phyloP scores from a whole-genome alignment of 352 stramenopile species.

The Pythium grandisporangium region DNA sequence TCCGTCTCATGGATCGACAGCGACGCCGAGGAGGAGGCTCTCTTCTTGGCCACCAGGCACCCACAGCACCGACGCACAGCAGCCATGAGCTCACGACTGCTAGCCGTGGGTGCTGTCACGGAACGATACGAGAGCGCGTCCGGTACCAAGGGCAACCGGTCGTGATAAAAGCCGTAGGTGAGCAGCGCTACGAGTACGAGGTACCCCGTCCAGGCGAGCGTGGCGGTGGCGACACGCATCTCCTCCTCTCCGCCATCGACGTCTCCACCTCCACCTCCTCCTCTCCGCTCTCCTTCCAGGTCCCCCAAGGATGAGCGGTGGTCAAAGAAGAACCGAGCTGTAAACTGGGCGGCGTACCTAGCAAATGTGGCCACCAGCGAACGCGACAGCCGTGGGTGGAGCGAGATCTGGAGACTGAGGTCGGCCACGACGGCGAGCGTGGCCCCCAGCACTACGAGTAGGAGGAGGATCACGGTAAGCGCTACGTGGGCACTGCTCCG shows the following conservation, averaged over 20 bases:
- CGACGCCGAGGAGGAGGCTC: too few species aligned
- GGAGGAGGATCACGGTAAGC: constrained; percentile 33
- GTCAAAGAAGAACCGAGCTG: too few species aligned
- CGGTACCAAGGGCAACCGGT: constrained; percentile 37
- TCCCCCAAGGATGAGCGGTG: constrained; percentile 46
- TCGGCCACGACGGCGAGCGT: constrained; percentile 60
- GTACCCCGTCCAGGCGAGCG: constrained; percentile 46
- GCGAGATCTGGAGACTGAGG: constrained; percentile 60
- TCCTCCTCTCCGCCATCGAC: too few species aligned
- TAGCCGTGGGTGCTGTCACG: too few species aligned
- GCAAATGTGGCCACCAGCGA: constrained; percentile 61
- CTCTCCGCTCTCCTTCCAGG: too few species aligned
- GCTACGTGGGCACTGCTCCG: too few species aligned
- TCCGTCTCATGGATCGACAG: too few species aligned
- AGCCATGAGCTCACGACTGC: too few species aligned
- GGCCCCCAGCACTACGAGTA: constrained; percentile 33
- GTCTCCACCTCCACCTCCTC: too few species aligned
- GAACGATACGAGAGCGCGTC: too few species aligned
- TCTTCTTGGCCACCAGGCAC: too few species aligned
- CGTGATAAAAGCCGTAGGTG: constrained; percentile 49
- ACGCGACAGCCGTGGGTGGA: constrained; percentile 57
- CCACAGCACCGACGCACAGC: too few species aligned
- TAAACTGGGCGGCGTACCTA: constrained; percentile 57
- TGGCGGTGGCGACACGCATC: constrained; percentile 38
- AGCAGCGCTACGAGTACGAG: constrained; percentile 25